These are phyloP conservation scores for Torrubiella hemipterigena DNA, from an alignment of 2,329 filamentous ascomycete genomes.

Conservation along the genomic window DNA sequence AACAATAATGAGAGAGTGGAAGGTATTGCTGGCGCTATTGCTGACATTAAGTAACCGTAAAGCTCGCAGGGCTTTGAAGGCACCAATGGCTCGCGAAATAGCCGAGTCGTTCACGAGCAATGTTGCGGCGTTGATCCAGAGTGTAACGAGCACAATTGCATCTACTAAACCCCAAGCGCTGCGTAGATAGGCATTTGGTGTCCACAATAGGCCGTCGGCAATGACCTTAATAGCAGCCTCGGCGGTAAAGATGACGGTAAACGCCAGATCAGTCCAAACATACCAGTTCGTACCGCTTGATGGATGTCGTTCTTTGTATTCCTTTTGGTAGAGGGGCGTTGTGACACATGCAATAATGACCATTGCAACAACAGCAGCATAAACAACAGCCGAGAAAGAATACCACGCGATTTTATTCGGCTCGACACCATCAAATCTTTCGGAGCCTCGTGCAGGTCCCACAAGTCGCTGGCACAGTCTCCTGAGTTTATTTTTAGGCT, in stretches of 20 bases:
- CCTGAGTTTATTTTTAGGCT: slow-evolving; percentile 64
- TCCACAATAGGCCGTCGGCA: slow-evolving; percentile 92
- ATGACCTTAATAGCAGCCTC: slow-evolving; percentile 88
- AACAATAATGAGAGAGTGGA: slow-evolving; percentile 89
- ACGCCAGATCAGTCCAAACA: slow-evolving; percentile 83
- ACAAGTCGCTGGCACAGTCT: slow-evolving; percentile 80
- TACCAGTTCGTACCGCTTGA: slow-evolving; percentile 75
- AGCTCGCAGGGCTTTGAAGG: slow-evolving; percentile 92
- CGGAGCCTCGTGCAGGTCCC: slow-evolving; percentile 75
- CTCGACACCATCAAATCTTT: slow-evolving; percentile 79
- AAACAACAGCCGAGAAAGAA: slow-evolving; percentile 84
- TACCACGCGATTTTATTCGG: slow-evolving; percentile 90
- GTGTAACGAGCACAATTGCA: slow-evolving; percentile 75
- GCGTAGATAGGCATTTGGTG: slow-evolving; percentile 91
- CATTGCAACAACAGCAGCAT: slow-evolving; percentile 91
- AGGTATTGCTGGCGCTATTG: slow-evolving; percentile 88
- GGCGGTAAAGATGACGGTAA: slow-evolving; percentile 73
- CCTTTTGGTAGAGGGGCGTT: slow-evolving; percentile 84
- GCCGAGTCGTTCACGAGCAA: slow-evolving; percentile 71
- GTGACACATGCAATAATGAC: slow-evolving; percentile 91
- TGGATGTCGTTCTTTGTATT: slow-evolving; percentile 56
- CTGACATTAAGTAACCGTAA: slow-evolving; percentile 88
- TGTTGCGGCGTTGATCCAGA: slow-evolving; percentile 90
- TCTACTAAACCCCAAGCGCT: slow-evolving; percentile 97
- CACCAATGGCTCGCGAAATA: slow-evolving; percentile 82